Base-by-base conservation (phyloP, 2,329 filamentous ascomycete genomes). In the Lachnellula hyalina region DNA sequence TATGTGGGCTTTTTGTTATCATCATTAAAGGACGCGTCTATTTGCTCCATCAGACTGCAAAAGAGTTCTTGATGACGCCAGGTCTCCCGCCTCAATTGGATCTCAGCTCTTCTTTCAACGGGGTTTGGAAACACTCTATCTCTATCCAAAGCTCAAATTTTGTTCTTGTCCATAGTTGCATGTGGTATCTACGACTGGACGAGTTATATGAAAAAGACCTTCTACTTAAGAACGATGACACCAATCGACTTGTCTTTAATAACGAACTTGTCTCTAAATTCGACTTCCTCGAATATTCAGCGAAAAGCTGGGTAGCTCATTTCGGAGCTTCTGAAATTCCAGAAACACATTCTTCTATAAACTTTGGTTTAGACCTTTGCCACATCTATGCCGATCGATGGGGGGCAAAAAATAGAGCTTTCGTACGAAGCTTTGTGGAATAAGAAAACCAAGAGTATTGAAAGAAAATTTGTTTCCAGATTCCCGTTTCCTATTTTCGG, bases 21-120 rank as follows among this genome's bases (percentile, higher is more conserved):
- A 60, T 74, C 17, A 54, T 67, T 1, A 59, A 72, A 45, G 57
- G 52, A 4, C 66, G 55, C 49, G 58, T 75, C 4, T 74, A 71
- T 57, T 60, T 75, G 5, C 59, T 75, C 36, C 72, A 74, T 34
- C 70, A 75, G 55, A 74, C 72, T 1, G 72, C 70, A 0, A 72
- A 63, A 51, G 71, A 73, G 44, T 74, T 73, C 55, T 52, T 74
- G 3, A n/a, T 49, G 15, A 11, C 35, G 11, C 9, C 15, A 11
- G 35, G 4, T 11, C 9, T 11, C 15, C 35, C 15, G 2, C 11
- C 9, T 11, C 11, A 38, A 2, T 15, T 15, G 15, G 11, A 38
- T 38, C 9, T 15, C 11, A 38, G 2, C 35, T 11, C 35, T 38
- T 11, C 9, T 38, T 11, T 11, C 35, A 15, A 38, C 15, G 2